Base-by-base conservation (phyloP, 164 flowering plant genomes). In the Cinnamomum chago region DNA sequence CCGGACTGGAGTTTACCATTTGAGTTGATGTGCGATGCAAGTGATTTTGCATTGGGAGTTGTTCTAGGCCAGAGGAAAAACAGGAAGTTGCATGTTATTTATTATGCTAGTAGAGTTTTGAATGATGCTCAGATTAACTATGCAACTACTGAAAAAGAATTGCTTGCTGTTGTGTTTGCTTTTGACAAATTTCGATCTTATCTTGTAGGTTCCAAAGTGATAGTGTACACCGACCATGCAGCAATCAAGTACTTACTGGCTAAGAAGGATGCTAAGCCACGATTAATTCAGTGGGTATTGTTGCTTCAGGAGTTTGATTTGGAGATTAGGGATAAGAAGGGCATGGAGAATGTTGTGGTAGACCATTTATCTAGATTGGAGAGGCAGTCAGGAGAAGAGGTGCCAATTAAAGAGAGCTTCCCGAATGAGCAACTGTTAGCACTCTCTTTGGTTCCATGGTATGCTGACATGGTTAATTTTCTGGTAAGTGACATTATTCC, bases 171-270 rank as follows among this genome's bases (percentile, higher is more conserved):
- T 24, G 25, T 24, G 25, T 24, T 24, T 24, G 25, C 25, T 70
- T 70, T 55, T 23, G 22, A 18, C 25, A 13, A 70, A 7, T 70
- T 40, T 18, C 22, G 3, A 18, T n/a, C 58, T 1, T 40, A 70
- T 50, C 72, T 70, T 27, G 24, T 70, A 12, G 58, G 72, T 7
- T n/a, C 24, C 25, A 40, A 50, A 11, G 58, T 35, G 27, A 70
- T 70, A 10, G 72, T 70, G 27, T 70, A 70, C 72, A 40, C 6
- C 0, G 72, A 70, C 40, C 58, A 70, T 50, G 22, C 58, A 18
- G 72, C 72, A 40, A 14, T 70, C 6, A 40, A 23, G 47, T 40
- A 70, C 23, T n/a, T 70, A 20, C 28, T 50, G 40, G 27, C 67
- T 10, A 4, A 68, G n/a, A 68, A 68, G 25, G 25, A 30, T 68